These are phyloP conservation scores for Hypoxylon sp. DNA, from an alignment of 2,329 filamentous ascomycete species.

Conservation along the genomic window DNA sequence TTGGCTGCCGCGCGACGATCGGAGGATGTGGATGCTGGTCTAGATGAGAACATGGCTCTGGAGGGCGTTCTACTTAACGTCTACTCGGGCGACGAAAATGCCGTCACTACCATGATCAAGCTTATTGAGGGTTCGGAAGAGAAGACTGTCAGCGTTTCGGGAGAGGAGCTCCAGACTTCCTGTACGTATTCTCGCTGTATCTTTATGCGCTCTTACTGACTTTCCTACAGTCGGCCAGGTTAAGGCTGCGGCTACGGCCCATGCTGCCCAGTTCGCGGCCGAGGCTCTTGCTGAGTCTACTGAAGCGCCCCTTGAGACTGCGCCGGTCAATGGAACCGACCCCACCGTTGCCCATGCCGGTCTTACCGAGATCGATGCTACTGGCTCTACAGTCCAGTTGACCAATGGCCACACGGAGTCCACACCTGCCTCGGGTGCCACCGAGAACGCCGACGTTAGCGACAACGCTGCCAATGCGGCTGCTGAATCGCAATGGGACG, in stretches of 20 bases:
- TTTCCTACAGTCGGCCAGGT: constrained; percentile 61
- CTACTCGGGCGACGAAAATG: constrained; percentile 79
- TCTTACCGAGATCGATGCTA: constrained; percentile 71
- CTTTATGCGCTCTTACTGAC: constrained; percentile 33
- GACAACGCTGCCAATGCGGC: constrained; percentile 67
- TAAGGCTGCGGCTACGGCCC: constrained; percentile 63
- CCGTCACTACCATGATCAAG: constrained; percentile 78
- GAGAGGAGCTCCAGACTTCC: constrained; percentile 71
- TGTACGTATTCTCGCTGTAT: constrained; percentile 62
- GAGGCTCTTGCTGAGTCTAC: constrained; percentile 48
- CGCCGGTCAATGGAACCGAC: constrained; percentile 60
- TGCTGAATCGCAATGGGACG: constrained; percentile 73
- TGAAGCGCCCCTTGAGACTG: constrained; percentile 48
- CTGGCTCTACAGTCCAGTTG: constrained; percentile 50
- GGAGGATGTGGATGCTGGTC: constrained; percentile 69
- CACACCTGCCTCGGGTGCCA: constrained; percentile 48
- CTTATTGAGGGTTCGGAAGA: constrained; percentile 78
- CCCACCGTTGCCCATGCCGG: constrained; percentile 73
- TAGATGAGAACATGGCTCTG: constrained; percentile 80
- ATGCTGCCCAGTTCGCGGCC: constrained; percentile 50
- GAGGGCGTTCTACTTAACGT: constrained; percentile 82
- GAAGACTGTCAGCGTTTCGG: constrained; percentile 69
- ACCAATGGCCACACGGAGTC: constrained; percentile 57
- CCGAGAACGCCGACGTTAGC: constrained; percentile 60
- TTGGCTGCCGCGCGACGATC: constrained; percentile 79